A percentile compares a stretch with the other conserved stretches of the same genome.
These are phyloP conservation scores for Nicotiana tomentosiformis DNA, from an alignment of 257 asterid genomes.

Conservation along the genomic window DNA sequence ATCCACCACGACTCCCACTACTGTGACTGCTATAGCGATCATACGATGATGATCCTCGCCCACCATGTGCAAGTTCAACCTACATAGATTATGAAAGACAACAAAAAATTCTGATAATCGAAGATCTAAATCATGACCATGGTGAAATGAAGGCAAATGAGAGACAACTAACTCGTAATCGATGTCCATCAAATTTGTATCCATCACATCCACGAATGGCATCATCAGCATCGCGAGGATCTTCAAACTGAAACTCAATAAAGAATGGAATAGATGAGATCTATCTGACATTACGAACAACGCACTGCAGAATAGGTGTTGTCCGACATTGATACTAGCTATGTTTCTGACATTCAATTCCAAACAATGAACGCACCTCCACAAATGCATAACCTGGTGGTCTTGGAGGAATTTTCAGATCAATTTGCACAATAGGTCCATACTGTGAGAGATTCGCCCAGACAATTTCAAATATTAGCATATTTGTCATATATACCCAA, in stretches of 20 bases:
- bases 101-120: not conserved
- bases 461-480: not conserved
- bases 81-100: slow-evolving; percentile 13
- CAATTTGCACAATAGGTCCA: slow-evolving; percentile 66
- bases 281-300: not conserved
- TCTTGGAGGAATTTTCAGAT: slow-evolving; percentile 76
- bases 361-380: slow-evolving; percentile 49
- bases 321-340: too few species aligned
- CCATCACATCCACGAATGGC: slow-evolving; percentile 87
- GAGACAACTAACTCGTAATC: slow-evolving; percentile 49
- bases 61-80: slow-evolving; percentile 90
- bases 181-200: slow-evolving; percentile 56
- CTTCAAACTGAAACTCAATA: slow-evolving; percentile 51
- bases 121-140: too few species aligned
- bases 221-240: slow-evolving; percentile 69
- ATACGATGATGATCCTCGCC: slow-evolving; percentile 60
- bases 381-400: slow-evolving; percentile 90
- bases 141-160: too few species aligned
- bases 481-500: not conserved
- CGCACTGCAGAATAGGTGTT: too few species aligned
- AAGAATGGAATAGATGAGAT: not conserved
- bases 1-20: slow-evolving; percentile 60
- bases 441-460: slow-evolving; percentile 37
- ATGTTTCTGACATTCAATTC: not conserved
- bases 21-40: slow-evolving; percentile 59